A percentile compares a stretch with the other conserved stretches of the same genome.
Evolutionary conservation across 768 basidiomycete species (phyloP).

Genomic region (Dacryopinax primogenitus): DNA sequence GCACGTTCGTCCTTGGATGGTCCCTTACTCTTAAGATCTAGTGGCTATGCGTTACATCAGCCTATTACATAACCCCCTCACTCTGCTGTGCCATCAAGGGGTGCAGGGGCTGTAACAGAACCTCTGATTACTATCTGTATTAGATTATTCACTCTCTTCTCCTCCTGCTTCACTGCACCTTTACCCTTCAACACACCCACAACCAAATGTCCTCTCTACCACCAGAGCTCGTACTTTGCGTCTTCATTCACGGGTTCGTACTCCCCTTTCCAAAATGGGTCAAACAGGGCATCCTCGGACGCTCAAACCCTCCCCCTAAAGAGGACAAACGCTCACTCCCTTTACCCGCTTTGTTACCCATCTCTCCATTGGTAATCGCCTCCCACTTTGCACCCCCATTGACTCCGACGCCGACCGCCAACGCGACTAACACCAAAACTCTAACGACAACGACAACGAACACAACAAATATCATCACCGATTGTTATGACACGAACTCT

Average conservation of each 20-base stretch:
- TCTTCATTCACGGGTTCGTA: slow-evolving; percentile 71
- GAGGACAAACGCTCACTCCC: not conserved
- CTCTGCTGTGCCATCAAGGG: no score
- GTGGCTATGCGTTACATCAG: not conserved
- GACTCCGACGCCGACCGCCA: not conserved
- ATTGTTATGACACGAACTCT: no score
- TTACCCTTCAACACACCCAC: no score
- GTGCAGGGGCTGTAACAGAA: no score
- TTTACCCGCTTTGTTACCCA: not conserved
- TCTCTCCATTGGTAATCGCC: not conserved
- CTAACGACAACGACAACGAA: no score
- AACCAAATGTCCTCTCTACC: not conserved
- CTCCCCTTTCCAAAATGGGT: not conserved
- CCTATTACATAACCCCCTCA: not conserved
- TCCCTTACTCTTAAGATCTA: not conserved
- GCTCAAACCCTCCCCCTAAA: not conserved
- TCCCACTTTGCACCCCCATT: slow-evolving; percentile 18
- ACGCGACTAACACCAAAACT: not conserved
- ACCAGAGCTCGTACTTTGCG: slow-evolving; percentile 43
- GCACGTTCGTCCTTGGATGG: not conserved
- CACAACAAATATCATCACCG: no score
- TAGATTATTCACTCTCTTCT: no score
- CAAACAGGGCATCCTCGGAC: not conserved
- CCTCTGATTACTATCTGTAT: no score
- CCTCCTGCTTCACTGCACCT: no score